Evolutionary conservation across 768 basidiomycete genomes (phyloP).

Genomic region (Leccinum uliginosum): DNA sequence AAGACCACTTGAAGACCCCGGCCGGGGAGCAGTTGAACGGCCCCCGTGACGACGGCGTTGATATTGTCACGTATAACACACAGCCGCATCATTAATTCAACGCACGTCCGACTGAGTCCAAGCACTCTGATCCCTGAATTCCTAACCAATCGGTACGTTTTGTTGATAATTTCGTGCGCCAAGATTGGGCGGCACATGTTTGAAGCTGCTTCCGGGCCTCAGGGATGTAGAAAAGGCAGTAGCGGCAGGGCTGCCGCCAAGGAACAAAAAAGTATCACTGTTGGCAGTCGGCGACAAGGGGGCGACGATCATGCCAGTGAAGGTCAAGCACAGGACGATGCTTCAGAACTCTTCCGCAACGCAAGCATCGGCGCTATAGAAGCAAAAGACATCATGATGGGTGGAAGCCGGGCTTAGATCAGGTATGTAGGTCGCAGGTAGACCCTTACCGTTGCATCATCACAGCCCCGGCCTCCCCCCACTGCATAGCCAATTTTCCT

Average conservation of each 20-base stretch:
- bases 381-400: background rate
- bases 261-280: background rate
- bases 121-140: too few relatives aligned
- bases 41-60: background rate
- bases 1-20: background rate
- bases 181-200: background rate
- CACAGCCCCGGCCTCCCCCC: background rate
- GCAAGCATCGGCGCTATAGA: background rate
- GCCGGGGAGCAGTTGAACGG: too few relatives aligned
- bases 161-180: background rate
- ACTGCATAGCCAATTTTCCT: background rate
- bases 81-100: background rate
- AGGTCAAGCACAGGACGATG: background rate
- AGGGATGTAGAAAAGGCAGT: background rate
- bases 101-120: background rate
- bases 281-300: background rate
- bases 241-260: background rate
- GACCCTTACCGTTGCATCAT: background rate
- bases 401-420: background rate
- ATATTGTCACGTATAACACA: too few relatives aligned
- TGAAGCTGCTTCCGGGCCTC: background rate
- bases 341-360: background rate
- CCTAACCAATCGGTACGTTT: background rate
- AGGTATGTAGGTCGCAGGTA: background rate
- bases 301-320: background rate